Evolutionary conservation across 768 basidiomycete genomes (phyloP), one percentile per base, ranked within the genome.

Genomic region (Paxillus involutus): DNA sequence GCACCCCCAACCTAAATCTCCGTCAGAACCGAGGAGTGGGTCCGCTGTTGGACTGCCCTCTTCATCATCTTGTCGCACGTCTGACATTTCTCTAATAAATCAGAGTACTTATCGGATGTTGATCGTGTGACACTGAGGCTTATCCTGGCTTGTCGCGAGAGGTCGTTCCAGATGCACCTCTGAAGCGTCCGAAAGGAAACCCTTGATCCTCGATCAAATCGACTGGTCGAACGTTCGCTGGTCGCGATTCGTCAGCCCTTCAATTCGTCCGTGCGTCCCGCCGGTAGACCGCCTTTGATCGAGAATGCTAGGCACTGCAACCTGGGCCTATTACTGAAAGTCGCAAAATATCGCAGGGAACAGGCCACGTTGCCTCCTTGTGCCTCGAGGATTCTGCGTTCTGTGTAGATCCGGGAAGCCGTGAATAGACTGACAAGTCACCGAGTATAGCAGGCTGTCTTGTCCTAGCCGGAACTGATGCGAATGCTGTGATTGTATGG

Each of bases 1-100:
- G 7, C 10, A 55, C 56, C 56, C 61, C 56, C 59, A 49, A 47
- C 47, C 56, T 39, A 52, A 49, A 68, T 67, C 56, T 58, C 66
- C 66, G 66, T 49, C 35, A 49, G 51, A 9, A 35, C 51, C 56
- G 47, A 63, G 39, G 40, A 11, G 46, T 30, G 42, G 47, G 9
- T 10, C 37, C 26, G 49, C 56, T 17, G 47, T 63, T 19, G 21
- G 30, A 29, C 13, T 36, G 33, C 32, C 46, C 21, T 13, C 14
- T 19, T 33, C 43, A 32, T 30, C 39, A 30, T 42, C 48, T 45
- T 9, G 45, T 57, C 14, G 46, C 37, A 46, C 17, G 35, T 33
- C 32, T 44, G 7, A n/a, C 55, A 59, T 61, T 35, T 32, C 29
- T 17, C 17, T 21, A 32, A 30, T 14, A 39, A 29, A 46, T 63